phyloP scores from a whole-genome alignment of 179 eudicot species.

The Carnegiea gigantea region DNA sequence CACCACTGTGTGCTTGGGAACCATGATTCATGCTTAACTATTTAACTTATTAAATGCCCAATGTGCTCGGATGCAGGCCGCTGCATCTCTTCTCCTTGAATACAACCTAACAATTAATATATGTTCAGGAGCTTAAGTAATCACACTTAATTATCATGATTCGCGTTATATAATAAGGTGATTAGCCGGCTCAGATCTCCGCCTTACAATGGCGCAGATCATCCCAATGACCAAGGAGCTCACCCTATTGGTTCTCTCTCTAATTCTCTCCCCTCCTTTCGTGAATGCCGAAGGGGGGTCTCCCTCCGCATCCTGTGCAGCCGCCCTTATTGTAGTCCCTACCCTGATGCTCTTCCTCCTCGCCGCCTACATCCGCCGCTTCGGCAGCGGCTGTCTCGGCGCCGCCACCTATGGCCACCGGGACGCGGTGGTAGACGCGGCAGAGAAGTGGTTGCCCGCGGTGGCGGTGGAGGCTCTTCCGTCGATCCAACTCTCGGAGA shows the following conservation, averaged over 20 bases:
- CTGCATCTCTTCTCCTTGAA: neutral
- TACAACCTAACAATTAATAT: neutral
- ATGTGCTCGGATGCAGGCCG: neutral
- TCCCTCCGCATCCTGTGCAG: slow-evolving; percentile 8
- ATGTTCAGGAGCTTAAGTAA: no score
- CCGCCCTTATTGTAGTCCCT: neutral
- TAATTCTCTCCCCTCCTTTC: neutral
- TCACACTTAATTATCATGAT: no score
- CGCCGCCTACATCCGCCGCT: neutral
- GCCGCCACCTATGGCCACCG: neutral
- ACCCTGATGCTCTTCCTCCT: slow-evolving; percentile 14
- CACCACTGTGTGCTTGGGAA: no score
- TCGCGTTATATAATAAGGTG: neutral
- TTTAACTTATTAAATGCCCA: neutral
- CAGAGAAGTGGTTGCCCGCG: slow-evolving; percentile 29
- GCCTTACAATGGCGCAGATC: neutral
- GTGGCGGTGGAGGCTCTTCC: slow-evolving; percentile 35
- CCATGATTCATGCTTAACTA: neutral
- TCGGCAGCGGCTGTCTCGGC: neutral
- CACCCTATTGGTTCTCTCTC: neutral
- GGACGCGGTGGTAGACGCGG: neutral
- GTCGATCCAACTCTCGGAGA: slow-evolving; percentile 25
- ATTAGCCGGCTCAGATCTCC: neutral
- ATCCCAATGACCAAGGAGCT: neutral
- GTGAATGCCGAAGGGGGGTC: neutral